A percentile compares a stretch with the other conserved stretches of the same genome.
phyloP scores from a whole-genome alignment of 192 early-diverging fungal genomes.

The Thamnidium elegans region DNA sequence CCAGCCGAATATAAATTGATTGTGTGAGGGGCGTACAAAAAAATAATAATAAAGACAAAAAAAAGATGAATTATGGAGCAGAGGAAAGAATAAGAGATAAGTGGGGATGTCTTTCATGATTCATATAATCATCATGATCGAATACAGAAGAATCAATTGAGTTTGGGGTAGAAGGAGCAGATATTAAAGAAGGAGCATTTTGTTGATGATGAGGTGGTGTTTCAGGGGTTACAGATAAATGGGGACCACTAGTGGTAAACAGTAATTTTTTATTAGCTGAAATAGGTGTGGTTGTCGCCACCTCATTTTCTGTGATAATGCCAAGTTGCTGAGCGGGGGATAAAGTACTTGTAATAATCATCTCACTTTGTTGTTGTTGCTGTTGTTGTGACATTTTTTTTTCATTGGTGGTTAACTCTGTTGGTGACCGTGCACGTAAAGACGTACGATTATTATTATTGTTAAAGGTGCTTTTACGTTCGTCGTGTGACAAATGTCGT shows the following conservation, averaged over 20 bases:
- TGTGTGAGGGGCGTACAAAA: no score
- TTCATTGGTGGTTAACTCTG: neutral
- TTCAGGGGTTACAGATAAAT: neutral
- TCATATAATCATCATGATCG: slow-evolving; percentile 1
- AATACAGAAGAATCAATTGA: slow-evolving; percentile 6
- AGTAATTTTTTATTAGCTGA: neutral
- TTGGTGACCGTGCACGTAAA: no score
- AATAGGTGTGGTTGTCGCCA: neutral
- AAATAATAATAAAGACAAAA: no score
- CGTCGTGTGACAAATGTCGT: slow-evolving; percentile 1
- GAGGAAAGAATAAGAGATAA: neutral
- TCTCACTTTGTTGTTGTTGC: neutral
- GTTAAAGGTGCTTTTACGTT: neutral
- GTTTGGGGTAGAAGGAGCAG: slow-evolving; percentile 14
- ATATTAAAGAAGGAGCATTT: slow-evolving; percentile 12
- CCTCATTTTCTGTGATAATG: neutral
- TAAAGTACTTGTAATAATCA: no score
- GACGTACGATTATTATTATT: neutral
- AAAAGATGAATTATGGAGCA: neutral
- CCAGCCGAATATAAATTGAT: no score
- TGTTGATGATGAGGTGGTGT: slow-evolving; percentile 9
- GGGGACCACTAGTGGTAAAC: neutral
- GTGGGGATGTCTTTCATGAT: slow-evolving; percentile 1
- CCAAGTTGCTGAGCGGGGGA: neutral
- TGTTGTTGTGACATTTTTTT: neutral